Conservation (phyloP, 805 yeast genomes). For the Spathaspora hagerdaliae region DNA sequence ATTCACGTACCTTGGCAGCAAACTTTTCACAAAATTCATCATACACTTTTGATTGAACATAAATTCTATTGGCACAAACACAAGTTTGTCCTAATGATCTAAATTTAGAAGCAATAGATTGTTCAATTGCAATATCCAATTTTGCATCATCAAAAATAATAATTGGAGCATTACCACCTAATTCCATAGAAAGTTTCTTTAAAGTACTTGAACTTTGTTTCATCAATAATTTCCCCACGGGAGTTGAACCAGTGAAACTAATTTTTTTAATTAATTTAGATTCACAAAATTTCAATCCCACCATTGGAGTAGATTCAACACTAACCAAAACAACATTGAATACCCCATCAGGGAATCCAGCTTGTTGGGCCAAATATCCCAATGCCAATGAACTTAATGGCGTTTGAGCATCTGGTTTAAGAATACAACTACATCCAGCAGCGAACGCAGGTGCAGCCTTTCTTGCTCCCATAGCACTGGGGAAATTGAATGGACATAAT, state of each 20-base stretch:
- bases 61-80: conserved; percentile 72
- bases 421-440: conserved; percentile 58
- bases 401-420: conserved; percentile 61
- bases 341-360: conserved; percentile 59
- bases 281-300: conserved; percentile 52
- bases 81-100: conserved; percentile 84
- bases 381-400: conserved; percentile 59
- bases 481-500: conserved; percentile 67
- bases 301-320: conserved; percentile 46
- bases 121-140: conserved; percentile 61
- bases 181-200: conserved; percentile 68
- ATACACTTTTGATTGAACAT: conserved; percentile 60
- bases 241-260: conserved; percentile 77
- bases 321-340: conserved; percentile 48
- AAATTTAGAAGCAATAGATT: conserved; percentile 63
- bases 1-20: conserved; percentile 41
- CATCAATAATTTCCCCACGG: conserved; percentile 66
- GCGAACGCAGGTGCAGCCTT: conserved; percentile 64
- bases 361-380: conserved; percentile 50
- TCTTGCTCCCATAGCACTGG: conserved; percentile 63
- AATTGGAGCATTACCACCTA: conserved; percentile 82
- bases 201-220: conserved; percentile 56
- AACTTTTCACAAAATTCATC: conserved; percentile 55
- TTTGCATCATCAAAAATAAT: conserved; percentile 73
- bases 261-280: conserved; percentile 57